Evolutionary conservation across 768 basidiomycete species (phyloP).

Genomic region (Dentipellis fragilis): DNA sequence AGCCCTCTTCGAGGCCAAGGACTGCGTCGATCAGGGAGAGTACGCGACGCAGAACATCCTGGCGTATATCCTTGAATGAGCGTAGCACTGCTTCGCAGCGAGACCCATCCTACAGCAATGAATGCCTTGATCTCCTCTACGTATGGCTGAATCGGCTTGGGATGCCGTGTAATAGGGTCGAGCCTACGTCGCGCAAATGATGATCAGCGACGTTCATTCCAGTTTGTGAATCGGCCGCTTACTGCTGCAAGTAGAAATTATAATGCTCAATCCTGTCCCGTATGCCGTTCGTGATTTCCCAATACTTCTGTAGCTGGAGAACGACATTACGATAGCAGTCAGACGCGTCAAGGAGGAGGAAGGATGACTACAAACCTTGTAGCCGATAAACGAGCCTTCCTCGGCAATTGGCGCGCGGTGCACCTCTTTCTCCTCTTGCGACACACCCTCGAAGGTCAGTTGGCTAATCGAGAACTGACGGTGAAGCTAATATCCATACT

Average conservation of each 20-base stretch:
- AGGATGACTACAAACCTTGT: constrained; percentile 19
- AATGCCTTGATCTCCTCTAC: constrained; percentile 24
- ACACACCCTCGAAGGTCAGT: constrained; percentile 22
- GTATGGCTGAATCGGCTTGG: constrained; percentile 21
- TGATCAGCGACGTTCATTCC: not conserved
- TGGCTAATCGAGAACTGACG: constrained; percentile 24
- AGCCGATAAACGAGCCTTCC: constrained; percentile 25
- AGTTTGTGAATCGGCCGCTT: not conserved
- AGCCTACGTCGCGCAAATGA: constrained; percentile 13
- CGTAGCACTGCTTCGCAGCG: not conserved
- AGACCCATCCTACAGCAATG: constrained; percentile 8
- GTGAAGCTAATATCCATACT: constrained; percentile 13
- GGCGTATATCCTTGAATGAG: constrained; percentile 16
- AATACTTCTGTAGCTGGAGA: not conserved
- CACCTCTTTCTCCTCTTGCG: constrained; percentile 22
- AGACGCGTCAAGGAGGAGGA: not conserved
- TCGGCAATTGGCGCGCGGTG: constrained; percentile 24
- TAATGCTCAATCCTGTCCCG: no score
- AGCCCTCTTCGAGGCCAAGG: constrained; percentile 21
- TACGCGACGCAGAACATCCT: constrained; percentile 22
- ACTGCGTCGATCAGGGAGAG: constrained; percentile 23
- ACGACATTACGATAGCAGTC: not conserved
- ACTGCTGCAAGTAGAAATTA: constrained; percentile 12
- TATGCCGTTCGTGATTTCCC: constrained; percentile 17
- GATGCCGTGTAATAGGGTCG: constrained; percentile 22